Conservation (phyloP, 78 protist species). For the Cyanophora paradoxa region DNA sequence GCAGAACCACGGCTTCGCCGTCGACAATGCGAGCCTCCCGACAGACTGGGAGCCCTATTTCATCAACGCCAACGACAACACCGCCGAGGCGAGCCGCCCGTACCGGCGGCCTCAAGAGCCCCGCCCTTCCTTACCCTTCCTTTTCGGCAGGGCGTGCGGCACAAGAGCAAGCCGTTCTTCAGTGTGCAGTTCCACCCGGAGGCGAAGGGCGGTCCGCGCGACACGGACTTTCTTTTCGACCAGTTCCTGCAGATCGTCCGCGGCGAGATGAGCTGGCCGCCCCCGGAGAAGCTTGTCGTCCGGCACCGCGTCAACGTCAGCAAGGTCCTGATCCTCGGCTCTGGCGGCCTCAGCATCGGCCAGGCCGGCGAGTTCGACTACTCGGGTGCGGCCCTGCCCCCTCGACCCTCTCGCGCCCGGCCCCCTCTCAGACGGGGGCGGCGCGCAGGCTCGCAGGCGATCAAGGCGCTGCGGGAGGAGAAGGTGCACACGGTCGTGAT, state of each 20-base stretch:
- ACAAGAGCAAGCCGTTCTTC: conserved; percentile 70
- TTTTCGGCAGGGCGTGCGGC: too few species aligned
- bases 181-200: conserved; percentile 89
- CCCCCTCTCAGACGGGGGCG: background rate
- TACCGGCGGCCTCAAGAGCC: too few species aligned
- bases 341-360: conserved; percentile 94
- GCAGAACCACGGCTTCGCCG: conserved; percentile 80
- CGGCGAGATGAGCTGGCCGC: background rate
- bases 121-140: too few species aligned
- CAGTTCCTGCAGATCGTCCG: conserved; percentile 47
- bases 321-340: conserved; percentile 86
- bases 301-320: conserved; percentile 5
- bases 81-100: too few species aligned
- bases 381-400: conserved; percentile 48
- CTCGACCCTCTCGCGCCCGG: background rate
- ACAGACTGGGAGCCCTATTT: conserved; percentile 78
- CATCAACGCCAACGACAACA: conserved; percentile 90
- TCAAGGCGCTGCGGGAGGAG: conserved; percentile 93
- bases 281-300: background rate
- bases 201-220: conserved; percentile 89
- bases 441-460: conserved; percentile 26
- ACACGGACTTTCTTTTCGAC: conserved; percentile 88
- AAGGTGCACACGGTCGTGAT: conserved; percentile 81
- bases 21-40: conserved; percentile 76
- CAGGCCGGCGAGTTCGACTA: conserved; percentile 99